Percentiles rank a stretch among this genome's conserved stretches.
phyloP scores from a whole-genome alignment of 208 protist genomes.

The Trypanosoma caninum region DNA sequence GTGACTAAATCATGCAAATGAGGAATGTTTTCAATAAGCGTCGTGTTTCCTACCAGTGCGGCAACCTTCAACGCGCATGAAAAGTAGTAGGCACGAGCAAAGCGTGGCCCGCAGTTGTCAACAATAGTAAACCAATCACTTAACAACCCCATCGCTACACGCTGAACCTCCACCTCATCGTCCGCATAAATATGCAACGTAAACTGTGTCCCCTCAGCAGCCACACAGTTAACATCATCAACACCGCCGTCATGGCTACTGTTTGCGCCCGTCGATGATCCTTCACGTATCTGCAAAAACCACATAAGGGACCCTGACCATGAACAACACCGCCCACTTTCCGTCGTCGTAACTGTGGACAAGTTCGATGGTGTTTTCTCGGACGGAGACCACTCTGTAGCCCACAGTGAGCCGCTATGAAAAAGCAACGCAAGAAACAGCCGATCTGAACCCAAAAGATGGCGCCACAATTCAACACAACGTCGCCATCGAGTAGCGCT shows the following conservation, averaged over 20 bases:
- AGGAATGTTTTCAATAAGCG: slow-evolving; percentile 53
- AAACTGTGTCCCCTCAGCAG: background rate
- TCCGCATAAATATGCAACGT: slow-evolving; percentile 15
- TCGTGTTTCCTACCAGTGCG: slow-evolving; percentile 40
- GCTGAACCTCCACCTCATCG: slow-evolving; percentile 52
- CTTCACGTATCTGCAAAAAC: slow-evolving; percentile 23
- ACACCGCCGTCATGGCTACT: background rate
- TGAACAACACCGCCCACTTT: background rate
- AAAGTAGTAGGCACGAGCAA: slow-evolving; percentile 49
- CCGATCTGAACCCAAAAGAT: slow-evolving; percentile 56
- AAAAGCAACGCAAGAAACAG: slow-evolving; percentile 66
- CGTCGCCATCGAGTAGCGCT: slow-evolving; percentile 39
- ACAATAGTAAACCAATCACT: slow-evolving; percentile 36
- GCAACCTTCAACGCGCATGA: slow-evolving; percentile 59
- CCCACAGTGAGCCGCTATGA: slow-evolving; percentile 63
- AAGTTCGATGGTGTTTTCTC: background rate
- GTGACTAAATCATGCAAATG: slow-evolving; percentile 45
- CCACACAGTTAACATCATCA: background rate
- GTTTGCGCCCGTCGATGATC: background rate
- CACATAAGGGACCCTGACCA: slow-evolving; percentile 21
- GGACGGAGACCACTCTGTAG: slow-evolving; percentile 43
- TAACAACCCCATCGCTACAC: slow-evolving; percentile 39
- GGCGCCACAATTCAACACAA: slow-evolving; percentile 56
- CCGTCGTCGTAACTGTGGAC: background rate
- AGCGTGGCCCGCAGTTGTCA: slow-evolving; percentile 11